Evolutionary conservation across 2,329 filamentous ascomycete species (phyloP).

Genomic region (Ophiostoma fasciatum): DNA sequence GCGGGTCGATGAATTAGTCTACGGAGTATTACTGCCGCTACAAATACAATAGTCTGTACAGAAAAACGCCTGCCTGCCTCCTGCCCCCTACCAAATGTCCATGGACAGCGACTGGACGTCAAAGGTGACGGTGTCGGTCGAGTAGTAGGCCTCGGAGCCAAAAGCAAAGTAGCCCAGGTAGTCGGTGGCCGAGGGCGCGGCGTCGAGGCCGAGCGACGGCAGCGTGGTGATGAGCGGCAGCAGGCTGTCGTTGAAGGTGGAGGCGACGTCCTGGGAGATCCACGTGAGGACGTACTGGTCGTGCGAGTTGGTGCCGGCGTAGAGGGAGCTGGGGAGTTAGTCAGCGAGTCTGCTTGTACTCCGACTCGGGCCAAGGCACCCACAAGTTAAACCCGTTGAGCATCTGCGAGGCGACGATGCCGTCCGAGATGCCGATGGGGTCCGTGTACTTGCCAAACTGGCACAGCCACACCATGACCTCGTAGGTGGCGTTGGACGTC

Average conservation of each 20-base stretch:
- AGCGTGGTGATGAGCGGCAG: constrained; percentile 28
- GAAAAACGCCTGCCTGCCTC: too few species aligned
- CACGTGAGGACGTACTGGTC: constrained; percentile 35
- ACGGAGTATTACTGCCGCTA: too few species aligned
- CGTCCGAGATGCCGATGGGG: constrained; percentile 27
- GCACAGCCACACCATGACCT: constrained; percentile 44
- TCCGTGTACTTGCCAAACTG: constrained; percentile 30
- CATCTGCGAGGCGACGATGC: constrained; percentile 19
- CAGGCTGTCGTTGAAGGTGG: constrained; percentile 32
- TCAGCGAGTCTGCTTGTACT: too few species aligned
- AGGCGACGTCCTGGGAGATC: constrained; percentile 22
- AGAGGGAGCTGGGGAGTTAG: constrained; percentile 19
- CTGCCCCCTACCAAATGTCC: constrained; percentile 15
- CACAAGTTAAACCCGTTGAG: constrained; percentile 28
- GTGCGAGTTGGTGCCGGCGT: constrained; percentile 23
- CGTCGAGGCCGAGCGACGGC: constrained; percentile 17
- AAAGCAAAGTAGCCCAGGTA: constrained; percentile 16
- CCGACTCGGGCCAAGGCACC: too few species aligned
- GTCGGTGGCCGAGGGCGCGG: constrained; percentile 24
- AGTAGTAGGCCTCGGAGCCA: constrained; percentile 21
- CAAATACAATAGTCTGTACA: too few species aligned
- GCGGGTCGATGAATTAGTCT: too few species aligned
- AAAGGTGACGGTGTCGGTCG: constrained; percentile 31
- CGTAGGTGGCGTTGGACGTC: background rate
- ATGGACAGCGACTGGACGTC: constrained; percentile 24